These are phyloP conservation scores for Tillandsia fasciculata DNA, from an alignment of 176 grass and related monocot genomes.

Conservation along the genomic window DNA sequence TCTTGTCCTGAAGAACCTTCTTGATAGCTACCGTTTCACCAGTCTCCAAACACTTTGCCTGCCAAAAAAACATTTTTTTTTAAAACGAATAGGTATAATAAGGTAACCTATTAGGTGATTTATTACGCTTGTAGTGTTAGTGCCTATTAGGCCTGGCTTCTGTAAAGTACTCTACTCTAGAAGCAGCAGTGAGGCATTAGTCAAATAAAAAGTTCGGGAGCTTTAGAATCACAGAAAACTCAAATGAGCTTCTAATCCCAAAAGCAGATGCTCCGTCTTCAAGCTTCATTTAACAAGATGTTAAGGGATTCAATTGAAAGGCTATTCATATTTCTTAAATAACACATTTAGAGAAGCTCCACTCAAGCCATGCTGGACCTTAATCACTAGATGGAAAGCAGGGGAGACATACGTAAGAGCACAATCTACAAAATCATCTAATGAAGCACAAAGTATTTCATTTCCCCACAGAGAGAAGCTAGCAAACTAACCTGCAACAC, in stretches of 20 bases:
- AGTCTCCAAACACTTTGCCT: constrained; percentile 75
- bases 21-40: constrained; percentile 75
- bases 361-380: too few species aligned
- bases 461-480: neutral
- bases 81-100: too few species aligned
- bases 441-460: neutral
- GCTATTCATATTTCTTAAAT: too few species aligned
- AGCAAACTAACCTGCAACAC: constrained; percentile 49
- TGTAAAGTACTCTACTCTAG: too few species aligned
- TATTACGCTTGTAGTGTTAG: too few species aligned
- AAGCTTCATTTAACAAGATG: too few species aligned
- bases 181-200: too few species aligned
- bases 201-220: too few species aligned
- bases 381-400: neutral
- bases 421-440: neutral
- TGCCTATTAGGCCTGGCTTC: too few species aligned
- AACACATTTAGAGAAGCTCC: too few species aligned
- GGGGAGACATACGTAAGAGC: neutral
- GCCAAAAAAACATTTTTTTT: neutral
- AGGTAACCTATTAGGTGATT: too few species aligned
- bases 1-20: constrained; percentile 77
- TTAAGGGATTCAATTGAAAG: too few species aligned
- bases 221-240: neutral
- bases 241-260: neutral
- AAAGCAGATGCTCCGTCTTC: neutral